Evolutionary conservation across 1,284 basidiomycete species (phyloP).

Genomic region (Tilletia horrida): DNA sequence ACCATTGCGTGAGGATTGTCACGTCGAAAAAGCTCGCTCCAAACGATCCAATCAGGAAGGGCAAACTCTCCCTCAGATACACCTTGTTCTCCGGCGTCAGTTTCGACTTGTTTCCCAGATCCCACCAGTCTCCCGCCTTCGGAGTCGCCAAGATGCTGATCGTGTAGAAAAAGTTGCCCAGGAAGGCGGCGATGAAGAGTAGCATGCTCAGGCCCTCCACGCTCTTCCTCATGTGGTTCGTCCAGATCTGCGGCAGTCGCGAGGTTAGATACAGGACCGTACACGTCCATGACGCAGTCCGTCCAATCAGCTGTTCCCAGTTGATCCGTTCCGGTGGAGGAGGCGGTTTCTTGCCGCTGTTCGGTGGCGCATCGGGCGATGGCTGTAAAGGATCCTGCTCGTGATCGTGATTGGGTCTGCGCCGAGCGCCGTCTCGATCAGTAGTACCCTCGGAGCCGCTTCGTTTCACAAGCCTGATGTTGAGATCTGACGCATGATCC

Average conservation of each 20-base stretch:
- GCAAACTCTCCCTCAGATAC: conserved; percentile 47
- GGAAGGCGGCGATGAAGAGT: conserved; percentile 50
- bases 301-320: conserved; percentile 36
- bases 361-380: no score
- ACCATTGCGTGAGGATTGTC: conserved; percentile 47
- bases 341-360: background rate
- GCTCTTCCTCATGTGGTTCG: conserved; percentile 44
- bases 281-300: conserved; percentile 50
- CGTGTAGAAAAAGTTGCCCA: conserved; percentile 49
- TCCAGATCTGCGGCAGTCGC: conserved; percentile 54
- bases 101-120: background rate
- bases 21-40: conserved; percentile 53
- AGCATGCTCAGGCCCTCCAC: conserved; percentile 49
- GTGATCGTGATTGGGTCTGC: no score
- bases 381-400: no score
- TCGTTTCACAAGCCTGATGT: no score
- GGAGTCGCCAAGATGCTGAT: conserved; percentile 44
- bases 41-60: conserved; percentile 47
- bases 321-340: background rate
- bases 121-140: conserved; percentile 21
- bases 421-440: no score
- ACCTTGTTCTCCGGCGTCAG: conserved; percentile 11
- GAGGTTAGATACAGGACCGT: conserved; percentile 53
- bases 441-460: no score
- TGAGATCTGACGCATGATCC: no score